Conservation (phyloP, 345 rosid species). For the Trapa bicornis region DNA sequence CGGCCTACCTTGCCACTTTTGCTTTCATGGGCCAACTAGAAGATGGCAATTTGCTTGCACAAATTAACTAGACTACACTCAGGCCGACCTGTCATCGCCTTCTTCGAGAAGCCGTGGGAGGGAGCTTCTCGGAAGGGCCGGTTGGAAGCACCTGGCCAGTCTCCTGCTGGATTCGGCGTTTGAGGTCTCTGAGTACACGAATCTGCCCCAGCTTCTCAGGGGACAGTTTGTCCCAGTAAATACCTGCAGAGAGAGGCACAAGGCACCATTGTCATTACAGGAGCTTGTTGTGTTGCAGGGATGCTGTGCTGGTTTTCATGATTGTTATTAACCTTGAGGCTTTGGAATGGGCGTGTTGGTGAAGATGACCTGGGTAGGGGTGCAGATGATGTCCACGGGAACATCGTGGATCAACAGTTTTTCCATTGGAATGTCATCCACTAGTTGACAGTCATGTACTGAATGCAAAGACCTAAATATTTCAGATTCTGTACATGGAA, state of each 20-base stretch:
- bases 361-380: constrained; percentile 67
- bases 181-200: constrained; percentile 66
- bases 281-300: background rate
- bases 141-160: constrained; percentile 57
- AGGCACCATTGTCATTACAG: background rate
- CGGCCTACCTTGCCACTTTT: too few relatives aligned
- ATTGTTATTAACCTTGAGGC: constrained; percentile 53
- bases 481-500: background rate
- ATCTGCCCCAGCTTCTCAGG: constrained; percentile 75
- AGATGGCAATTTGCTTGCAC: too few relatives aligned
- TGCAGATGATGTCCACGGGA: constrained; percentile 82
- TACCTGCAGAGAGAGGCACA: constrained; percentile 26
- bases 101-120: constrained; percentile 45
- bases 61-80: too few relatives aligned
- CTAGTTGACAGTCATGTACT: constrained; percentile 85
- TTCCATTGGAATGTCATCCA: constrained; percentile 70
- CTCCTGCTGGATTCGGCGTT: constrained; percentile 44
- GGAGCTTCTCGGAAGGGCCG: constrained; percentile 63
- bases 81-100: constrained; percentile 6
- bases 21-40: too few relatives aligned
- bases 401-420: constrained; percentile 79
- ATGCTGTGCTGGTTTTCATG: background rate
- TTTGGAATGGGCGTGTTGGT: constrained; percentile 56
- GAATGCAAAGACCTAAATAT: background rate
- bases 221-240: constrained; percentile 75